phyloP scores from a whole-genome alignment of 106 monocot species.

The Cymbidium sinense region DNA sequence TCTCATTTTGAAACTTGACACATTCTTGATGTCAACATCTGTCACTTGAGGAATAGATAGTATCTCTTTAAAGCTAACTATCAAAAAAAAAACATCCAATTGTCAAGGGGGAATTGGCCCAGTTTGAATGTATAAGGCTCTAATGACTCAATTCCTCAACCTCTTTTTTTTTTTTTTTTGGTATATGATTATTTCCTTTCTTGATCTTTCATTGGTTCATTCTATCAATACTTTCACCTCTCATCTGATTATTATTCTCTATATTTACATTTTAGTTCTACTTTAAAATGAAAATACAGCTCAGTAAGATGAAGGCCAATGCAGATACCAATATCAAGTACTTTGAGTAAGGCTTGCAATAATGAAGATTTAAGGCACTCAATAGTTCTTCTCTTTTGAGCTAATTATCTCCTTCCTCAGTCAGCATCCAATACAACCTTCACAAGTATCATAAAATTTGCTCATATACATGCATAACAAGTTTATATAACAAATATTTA shows the following conservation, averaged over 20 bases:
- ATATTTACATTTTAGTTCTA: background rate
- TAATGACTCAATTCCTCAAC: background rate
- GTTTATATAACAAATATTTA: background rate
- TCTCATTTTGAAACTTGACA: background rate
- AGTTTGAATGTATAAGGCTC: background rate
- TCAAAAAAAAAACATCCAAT: background rate
- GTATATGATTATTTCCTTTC: background rate
- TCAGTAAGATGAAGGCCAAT: background rate
- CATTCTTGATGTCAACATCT: background rate
- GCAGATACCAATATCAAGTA: background rate
- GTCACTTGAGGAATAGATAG: background rate
- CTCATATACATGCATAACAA: background rate
- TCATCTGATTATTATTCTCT: background rate
- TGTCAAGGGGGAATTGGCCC: background rate
- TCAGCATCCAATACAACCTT: background rate
- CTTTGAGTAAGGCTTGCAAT: background rate
- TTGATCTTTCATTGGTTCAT: background rate
- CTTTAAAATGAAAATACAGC: background rate
- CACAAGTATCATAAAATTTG: background rate
- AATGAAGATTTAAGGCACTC: background rate
- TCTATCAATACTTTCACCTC: background rate
- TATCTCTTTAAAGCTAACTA: background rate
- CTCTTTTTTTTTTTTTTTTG: background rate
- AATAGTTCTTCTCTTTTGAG: background rate
- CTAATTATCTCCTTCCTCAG: background rate